Conservation (phyloP, 1,139 yeast genomes). For the Protomyces lactucae-debilis region DNA sequence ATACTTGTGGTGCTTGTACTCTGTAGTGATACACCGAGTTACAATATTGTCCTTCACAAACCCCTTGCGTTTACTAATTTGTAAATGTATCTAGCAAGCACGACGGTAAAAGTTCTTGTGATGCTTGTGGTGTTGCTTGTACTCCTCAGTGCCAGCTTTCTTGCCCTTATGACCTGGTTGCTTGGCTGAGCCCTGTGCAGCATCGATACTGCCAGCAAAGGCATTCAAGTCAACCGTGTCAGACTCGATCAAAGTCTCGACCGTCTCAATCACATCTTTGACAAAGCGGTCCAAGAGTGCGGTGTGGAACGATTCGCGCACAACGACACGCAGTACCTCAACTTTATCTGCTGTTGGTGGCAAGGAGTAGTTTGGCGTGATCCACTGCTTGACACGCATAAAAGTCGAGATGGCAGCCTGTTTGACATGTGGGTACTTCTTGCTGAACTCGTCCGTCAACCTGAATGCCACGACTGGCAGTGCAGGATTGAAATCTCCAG, state of each 20-base stretch:
- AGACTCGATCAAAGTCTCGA: constrained; percentile 40
- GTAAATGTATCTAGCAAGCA: constrained; percentile 4
- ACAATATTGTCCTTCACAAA: too few relatives aligned
- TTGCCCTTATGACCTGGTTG: constrained; percentile 1
- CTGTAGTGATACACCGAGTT: neutral
- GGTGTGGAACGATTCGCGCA: constrained; percentile 63
- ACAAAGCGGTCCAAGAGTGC: constrained; percentile 70
- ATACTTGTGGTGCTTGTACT: constrained; percentile 10
- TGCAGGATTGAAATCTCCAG: constrained; percentile 45
- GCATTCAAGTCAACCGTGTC: constrained; percentile 25
- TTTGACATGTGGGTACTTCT: constrained; percentile 74
- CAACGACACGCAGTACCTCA: constrained; percentile 82
- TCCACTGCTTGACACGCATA: constrained; percentile 77
- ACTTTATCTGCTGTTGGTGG: constrained; percentile 53
- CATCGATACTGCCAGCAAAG: constrained; percentile 9
- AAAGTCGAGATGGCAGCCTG: constrained; percentile 69
- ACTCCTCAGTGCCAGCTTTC: constrained; percentile 19
- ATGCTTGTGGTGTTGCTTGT: constrained; percentile 13
- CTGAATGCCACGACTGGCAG: constrained; percentile 87
- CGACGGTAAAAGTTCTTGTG: constrained; percentile 22
- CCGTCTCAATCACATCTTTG: constrained; percentile 56
- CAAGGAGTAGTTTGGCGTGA: constrained; percentile 82
- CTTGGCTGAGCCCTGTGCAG: neutral
- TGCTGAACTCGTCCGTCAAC: constrained; percentile 41
- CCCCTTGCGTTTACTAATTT: too few relatives aligned